phyloP scores from a whole-genome alignment of 129 eudicot genomes.

The Flaveria brownii region DNA sequence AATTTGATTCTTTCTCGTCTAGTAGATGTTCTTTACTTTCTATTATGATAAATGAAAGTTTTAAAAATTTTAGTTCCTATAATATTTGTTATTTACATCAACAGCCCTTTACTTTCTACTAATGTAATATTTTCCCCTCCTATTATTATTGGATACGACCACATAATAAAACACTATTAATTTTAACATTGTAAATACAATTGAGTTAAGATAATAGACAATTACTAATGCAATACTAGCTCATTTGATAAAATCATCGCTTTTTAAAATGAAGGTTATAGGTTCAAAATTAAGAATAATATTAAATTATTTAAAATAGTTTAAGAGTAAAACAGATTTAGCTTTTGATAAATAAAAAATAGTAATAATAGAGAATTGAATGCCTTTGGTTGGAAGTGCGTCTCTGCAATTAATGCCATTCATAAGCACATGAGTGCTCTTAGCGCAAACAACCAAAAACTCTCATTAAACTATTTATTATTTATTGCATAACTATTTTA shows the following conservation, averaged over 20 bases:
- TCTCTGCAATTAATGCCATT: not conserved
- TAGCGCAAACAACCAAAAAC: no score
- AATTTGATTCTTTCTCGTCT: constrained; percentile 25
- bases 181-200: not conserved
- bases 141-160: not conserved
- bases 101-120: not conserved
- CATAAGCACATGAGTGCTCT: not conserved
- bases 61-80: not conserved
- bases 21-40: constrained; percentile 23
- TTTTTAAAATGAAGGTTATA: no score
- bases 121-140: not conserved
- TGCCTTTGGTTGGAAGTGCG: not conserved
- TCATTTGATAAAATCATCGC: no score
- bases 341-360: no score
- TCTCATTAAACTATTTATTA: no score
- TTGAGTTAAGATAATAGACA: no score
- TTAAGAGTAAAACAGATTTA: not conserved
- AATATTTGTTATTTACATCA: constrained; percentile 7
- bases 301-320: no score
- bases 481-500: no score
- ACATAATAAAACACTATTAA: not conserved
- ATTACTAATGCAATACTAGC: no score
- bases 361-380: not conserved
- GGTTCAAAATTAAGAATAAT: no score
- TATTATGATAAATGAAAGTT: constrained; percentile 13